Evolutionary conservation across 352 stramenopile species (phyloP).

Genomic region (Globisporangium emineosum): DNA sequence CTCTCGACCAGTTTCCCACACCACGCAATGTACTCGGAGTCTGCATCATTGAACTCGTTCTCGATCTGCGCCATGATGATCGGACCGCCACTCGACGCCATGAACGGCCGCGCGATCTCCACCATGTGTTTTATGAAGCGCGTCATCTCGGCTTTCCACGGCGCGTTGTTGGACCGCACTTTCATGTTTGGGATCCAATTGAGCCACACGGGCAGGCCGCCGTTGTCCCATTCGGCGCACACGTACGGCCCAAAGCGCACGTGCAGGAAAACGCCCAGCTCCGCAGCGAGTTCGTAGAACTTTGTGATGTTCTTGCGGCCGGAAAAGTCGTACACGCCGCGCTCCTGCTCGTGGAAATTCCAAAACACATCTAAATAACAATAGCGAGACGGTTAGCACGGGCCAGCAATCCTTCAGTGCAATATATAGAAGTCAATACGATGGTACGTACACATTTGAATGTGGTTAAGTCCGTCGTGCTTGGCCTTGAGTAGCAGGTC

Average conservation of each 20-base stretch:
- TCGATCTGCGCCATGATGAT: conserved; percentile 79
- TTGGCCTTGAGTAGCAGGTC: conserved; percentile 58
- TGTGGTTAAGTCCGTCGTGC: conserved; percentile 68
- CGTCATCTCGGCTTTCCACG: conserved; percentile 52
- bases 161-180: conserved; percentile 44
- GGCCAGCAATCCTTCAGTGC: background rate
- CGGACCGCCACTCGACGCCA: conserved; percentile 56
- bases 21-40: conserved; percentile 51
- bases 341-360: conserved; percentile 62
- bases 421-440: background rate
- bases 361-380: conserved; percentile 67
- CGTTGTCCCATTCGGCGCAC: conserved; percentile 69
- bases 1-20: conserved; percentile 46
- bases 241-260: conserved; percentile 68
- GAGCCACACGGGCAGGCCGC: conserved; percentile 56
- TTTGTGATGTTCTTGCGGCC: conserved; percentile 51
- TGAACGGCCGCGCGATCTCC: conserved; percentile 53
- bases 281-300: conserved; percentile 55
- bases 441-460: conserved; percentile 58
- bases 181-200: conserved; percentile 47
- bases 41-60: conserved; percentile 56
- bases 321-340: conserved; percentile 48
- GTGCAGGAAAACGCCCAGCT: conserved; percentile 63
- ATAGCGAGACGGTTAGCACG: conserved; percentile 3
- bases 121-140: conserved; percentile 65